Base-by-base conservation (phyloP, 805 yeast species). In the Starmerella potacharoeniae region DNA sequence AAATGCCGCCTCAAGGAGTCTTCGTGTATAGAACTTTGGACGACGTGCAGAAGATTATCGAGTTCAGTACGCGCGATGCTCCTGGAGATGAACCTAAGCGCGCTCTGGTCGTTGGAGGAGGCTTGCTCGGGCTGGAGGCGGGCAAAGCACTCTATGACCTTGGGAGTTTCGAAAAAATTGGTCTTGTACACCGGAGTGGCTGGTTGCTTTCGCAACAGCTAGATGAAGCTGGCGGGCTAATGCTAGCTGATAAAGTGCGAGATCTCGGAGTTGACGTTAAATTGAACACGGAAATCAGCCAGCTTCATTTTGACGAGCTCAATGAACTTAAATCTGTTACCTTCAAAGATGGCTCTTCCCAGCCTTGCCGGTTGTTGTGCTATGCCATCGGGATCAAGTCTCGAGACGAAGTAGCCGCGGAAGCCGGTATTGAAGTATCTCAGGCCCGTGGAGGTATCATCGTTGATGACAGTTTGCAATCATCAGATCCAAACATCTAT, bases 101-200 rank as follows among this genome's bases (percentile, higher is more conserved):
- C 64, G 97, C 95, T 17, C 75, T 91, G 55, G 97, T 91, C 60
- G 86, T 91, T 67, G 97, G 97, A 56, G 97, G 97, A 60, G 97
- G 97, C 17, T 33, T 17, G 43, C 43, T 5, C 62, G 44, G 73
- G 69, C 35, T 70, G 22, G 73, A 70, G 53, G 74, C 74, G 16
- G 73, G 72, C 16, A 69, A 70, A 53, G 73, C 73, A 3, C 57
- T 70, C 17, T 58, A 61, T 11, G 73, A 70, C 52, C 65, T 70
- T 66, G 62, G 57, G 5, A 30, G 51, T 5, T 70, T 60, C 52
- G 69, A 66, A 29, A 59, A 65, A 31, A 62, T 70, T 39, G 64
- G 68, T 4, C 62, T 70, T 9, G 70, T 68, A 22, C 72, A 70
- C 52, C 62, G 71, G 50, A 64, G 71, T 5, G 55, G 64, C 1